Evolutionary conservation across 2,329 filamentous ascomycete genomes (phyloP), one percentile per base, ranked within the genome.

Genomic region (Penicillium sp.): DNA sequence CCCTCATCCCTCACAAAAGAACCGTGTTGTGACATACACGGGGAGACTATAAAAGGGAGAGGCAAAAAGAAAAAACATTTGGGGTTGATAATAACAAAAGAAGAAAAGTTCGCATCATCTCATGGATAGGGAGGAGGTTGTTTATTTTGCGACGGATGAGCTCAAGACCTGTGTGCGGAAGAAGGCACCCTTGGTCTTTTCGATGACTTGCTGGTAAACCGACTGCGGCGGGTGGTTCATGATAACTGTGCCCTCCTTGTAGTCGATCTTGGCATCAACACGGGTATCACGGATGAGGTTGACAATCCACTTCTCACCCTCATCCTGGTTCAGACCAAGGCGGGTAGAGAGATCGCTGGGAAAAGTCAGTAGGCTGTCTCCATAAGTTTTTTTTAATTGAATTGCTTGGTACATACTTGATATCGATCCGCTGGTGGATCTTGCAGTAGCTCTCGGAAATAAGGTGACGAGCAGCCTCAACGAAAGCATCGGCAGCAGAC

Each of bases 371-470:
- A 25, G 26, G 3, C 19, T 11, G 5, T 25, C 53, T 47, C 14
- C 11, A 23, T 19, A 27, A 14, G 10, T 21, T 4, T 25, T 7
- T 29, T 23, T 16, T 37, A 10, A 10, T 10, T 27, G 10, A 59
- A 46, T 45, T 67, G 8, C 5, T 14, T 16, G 33, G 61, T 62
- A 62, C 63, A 71, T 83, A 88, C 85, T 93, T 92, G 77, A 99
- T 98, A 77, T 98, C 93, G 75, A 99, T 99, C 69, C 93, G 86
- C 75, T 96, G 92, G 78, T 98, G 96, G 75, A 99, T 99, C 86
- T 98, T 98, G 91, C 95, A 99, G 85, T 99, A 99, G 77, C 88
- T 92, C 83, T 99, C 95, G 54, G 93, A 98, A 76, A 99, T 98
- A 60, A 99, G 83, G 82, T 99, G 95, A 72, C 95, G 86, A 39